Base-by-base conservation (phyloP, 2,329 filamentous ascomycete species). In the Dryadomyces quercivorus region DNA sequence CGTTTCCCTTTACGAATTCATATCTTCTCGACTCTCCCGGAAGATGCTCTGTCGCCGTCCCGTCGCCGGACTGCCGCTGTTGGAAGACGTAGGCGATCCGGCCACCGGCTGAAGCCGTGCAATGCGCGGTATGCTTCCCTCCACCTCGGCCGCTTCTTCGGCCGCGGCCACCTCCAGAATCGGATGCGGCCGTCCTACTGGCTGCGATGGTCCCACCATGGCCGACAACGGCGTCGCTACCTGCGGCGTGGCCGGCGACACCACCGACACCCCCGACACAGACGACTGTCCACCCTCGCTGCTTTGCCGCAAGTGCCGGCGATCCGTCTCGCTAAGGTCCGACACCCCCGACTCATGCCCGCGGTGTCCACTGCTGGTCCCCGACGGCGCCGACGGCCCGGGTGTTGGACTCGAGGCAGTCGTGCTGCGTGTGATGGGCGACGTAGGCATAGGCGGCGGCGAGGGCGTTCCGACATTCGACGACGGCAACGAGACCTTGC, bases 231-330 rank as follows among this genome's bases (percentile, higher is more conserved):
- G 40, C 6, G 21, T 15, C 1, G 34, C 34, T 13, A 18, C 16
- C 10, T 22, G 38, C 18, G 36, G 53, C 40, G 42, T 38, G 3
- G 48, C 13, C 6, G 56, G 59, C 50, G 57, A 56, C 38, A 55
- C 55, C 15, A 50, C 31, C 52, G 60, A 60, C 51, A 59, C 46
- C 4, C 44, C 51, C 36, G 58, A 55, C 26, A 36, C n/a, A 2
- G 38, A 52, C 15, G 57, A 63, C 38, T 69, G 70, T 55, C 66
- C 69, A 22, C 72, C 67, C 2, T 71, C 69, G 62, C 71, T 74
- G 47, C 70, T 64, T 43, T 73, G 67, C 2, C 72, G 66, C 53
- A 73, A 59, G 55, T 75, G 72, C 12, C 65, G 56, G 13, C 65
- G 59, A 21, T 73, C 69, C 10, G 66, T 63, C 42, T 72, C 70